Evolutionary conservation across 106 monocot genomes (phyloP), one percentile per base, ranked within the genome.

Genomic region (Platanthera zijinensis): DNA sequence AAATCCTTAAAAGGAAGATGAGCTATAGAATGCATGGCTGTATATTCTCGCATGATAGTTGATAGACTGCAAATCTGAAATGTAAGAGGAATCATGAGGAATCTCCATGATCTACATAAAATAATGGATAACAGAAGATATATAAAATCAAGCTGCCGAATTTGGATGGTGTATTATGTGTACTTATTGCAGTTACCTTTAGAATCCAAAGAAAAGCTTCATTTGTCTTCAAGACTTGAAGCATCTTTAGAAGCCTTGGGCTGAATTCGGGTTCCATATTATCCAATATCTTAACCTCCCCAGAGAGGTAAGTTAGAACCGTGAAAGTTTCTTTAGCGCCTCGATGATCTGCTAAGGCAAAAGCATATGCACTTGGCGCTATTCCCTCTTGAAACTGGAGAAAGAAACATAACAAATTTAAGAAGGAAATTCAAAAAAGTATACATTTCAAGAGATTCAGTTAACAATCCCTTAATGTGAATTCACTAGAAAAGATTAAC

Each of bases 41-140:
- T 69, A 81, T 85, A 94, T 84, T 99, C 99, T 53, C 99, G 89
- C 74, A 94, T 92, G 68, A 99, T 94, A 51, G 99, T 99, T 8
- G 99, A 99, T 76, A 99, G 87, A 82, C 92, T 99, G 82, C 94
- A 89, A 79, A 99, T 73, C 99, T 99, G 82, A 75, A 71, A 79
- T 63, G 56, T 28, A 18, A 53, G 75, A 75, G 46, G 14, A 51
- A 73, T 51, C 66, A 78, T 32, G 5, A 68, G 5, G 30, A n/a
- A 12, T 51, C 48, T 50, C 2, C 73, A 57, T 5, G 19, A 21
- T 72, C 32, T 12, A 46, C 6, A 72, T 32, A 52, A 11, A 71
- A 30, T 8, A 19, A 61, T 19, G 8, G 59, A 8, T 61, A 21
- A 5, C 59, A 61, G 21, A 48, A 56, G 15, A 32, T 28, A 50